Base-by-base conservation (phyloP, 345 rosid genomes). In the Leavenworthia alabamica region DNA sequence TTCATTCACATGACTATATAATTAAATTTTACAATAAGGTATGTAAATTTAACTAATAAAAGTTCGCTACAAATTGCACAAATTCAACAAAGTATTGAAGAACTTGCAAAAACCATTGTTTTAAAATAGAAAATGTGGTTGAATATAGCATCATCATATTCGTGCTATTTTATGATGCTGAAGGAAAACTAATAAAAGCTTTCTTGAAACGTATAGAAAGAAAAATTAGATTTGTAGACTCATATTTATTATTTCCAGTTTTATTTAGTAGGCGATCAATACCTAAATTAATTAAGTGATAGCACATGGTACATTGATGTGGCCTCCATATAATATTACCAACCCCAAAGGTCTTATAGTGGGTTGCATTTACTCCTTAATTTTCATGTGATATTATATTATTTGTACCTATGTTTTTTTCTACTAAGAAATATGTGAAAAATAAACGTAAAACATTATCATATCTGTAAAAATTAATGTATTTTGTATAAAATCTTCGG, bases 281-380 rank as follows among this genome's bases (percentile, higher is more conserved):
- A 39, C 59, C 44, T 39, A 57, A 57, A 47, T 51, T n/a, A n/a
- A n/a, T n/a, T 28, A 47, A 28, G 44, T 22, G 36, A 67, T 58
- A 49, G 36, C 59, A 67, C 72, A 15, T 58, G 72, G 72, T 57
- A 31, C 72, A 58, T 67, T 67, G 50, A 67, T 67, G 71, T 56
- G 16, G 64, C 71, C 71, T 56, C 50, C 64, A 67, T 67, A 22
- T 67, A 58, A 48, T 67, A n/a, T n/a, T 56, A 67, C 71, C 71
- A 55, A 57, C 59, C 31, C n/a, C 51, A 57, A 28, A 48, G 20
- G 27, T 49, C 28, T 20, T 40, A 49, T 42, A 29, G 42, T 48
- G 51, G 20, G 19, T 40, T 58, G 65, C 52, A 67, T 49, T 49
- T 48, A 67, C 59, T 67, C 27, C 23, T 23, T 9, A 28, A 20